These are phyloP conservation scores for Claviceps maximensis DNA, from an alignment of 2,329 filamentous ascomycete species.

Conservation along the genomic window DNA sequence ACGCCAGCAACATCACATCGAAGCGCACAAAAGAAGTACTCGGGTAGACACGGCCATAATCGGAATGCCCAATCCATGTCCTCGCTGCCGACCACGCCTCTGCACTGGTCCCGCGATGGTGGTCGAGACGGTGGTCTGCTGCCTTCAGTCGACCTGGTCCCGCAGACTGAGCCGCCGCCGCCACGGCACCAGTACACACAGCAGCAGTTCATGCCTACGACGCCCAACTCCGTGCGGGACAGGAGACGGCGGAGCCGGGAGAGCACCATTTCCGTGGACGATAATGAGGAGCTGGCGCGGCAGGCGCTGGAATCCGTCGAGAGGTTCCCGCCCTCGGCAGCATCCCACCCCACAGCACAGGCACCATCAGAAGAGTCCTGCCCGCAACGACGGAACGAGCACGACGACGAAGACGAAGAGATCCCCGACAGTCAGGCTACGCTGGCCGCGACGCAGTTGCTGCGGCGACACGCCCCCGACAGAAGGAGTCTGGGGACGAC, in stretches of 20 bases:
- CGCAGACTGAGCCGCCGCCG: slow-evolving; percentile 38
- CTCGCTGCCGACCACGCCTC: slow-evolving; percentile 68
- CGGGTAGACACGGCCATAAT: slow-evolving; percentile 42
- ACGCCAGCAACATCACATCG: slow-evolving; percentile 45
- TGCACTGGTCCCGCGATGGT: slow-evolving; percentile 34
- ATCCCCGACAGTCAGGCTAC: slow-evolving; percentile 64
- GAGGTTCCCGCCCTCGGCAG: slow-evolving; percentile 24
- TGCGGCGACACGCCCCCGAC: slow-evolving; percentile 45
- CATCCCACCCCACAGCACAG: slow-evolving; percentile 11
- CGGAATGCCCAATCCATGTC: slow-evolving; percentile 74
- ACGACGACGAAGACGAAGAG: slow-evolving; percentile 28
- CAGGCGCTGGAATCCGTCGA: slow-evolving; percentile 41
- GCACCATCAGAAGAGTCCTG: slow-evolving; percentile 9
- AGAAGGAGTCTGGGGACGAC: slow-evolving; percentile 36
- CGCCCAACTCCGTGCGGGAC: slow-evolving; percentile 27
- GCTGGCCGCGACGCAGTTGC: slow-evolving; percentile 62
- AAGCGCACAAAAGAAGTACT: slow-evolving; percentile 32
- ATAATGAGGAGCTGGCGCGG: slow-evolving; percentile 43
- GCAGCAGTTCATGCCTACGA: slow-evolving; percentile 30
- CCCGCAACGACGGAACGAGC: slow-evolving; percentile 7
- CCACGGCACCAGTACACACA: slow-evolving; percentile 27
- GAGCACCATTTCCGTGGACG: slow-evolving; percentile 66
- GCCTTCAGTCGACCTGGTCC: slow-evolving; percentile 49
- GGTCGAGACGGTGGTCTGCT: slow-evolving; percentile 36
- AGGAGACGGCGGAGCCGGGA: slow-evolving; percentile 59